Conservation (phyloP, 108 stramenopile genomes). For the Conticribra guillardii region DNA sequence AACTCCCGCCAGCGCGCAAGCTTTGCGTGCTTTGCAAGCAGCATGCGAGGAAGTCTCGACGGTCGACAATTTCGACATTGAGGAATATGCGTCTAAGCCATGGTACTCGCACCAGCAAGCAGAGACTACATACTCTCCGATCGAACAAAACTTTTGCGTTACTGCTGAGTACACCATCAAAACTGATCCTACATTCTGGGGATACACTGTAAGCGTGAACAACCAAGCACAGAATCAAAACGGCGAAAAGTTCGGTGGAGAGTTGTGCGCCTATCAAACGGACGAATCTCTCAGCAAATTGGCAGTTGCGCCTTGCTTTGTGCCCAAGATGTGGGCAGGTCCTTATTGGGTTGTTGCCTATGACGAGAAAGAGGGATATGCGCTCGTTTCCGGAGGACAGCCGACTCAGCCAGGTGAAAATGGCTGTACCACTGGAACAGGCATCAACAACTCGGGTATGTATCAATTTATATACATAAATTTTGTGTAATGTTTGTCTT, state of each 20-base stretch:
- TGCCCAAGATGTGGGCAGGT: slow-evolving; percentile 48
- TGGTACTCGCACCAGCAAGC: slow-evolving; percentile 35
- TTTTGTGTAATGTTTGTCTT: too few species aligned
- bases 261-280: slow-evolving; percentile 39
- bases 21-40: neutral
- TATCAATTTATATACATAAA: neutral
- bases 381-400: slow-evolving; percentile 57
- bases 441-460: slow-evolving; percentile 21
- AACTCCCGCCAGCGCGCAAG: neutral
- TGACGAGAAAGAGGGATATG: slow-evolving; percentile 57
- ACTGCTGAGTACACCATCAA: slow-evolving; percentile 34
- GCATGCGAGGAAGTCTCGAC: slow-evolving; percentile 19
- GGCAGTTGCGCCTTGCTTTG: slow-evolving; percentile 57
- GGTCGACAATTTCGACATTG: slow-evolving; percentile 15
- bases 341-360: slow-evolving; percentile 67
- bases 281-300: slow-evolving; percentile 36
- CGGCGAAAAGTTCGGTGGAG: slow-evolving; percentile 24
- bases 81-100: neutral
- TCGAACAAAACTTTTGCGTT: slow-evolving; percentile 47
- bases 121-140: slow-evolving; percentile 27
- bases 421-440: slow-evolving; percentile 22
- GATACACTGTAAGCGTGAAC: slow-evolving; percentile 48
- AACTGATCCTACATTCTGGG: slow-evolving; percentile 32
- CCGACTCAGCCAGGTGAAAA: slow-evolving; percentile 21
- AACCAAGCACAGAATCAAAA: slow-evolving; percentile 36